Conservation (phyloP, 2,329 filamentous ascomycete species). For the Ophidiomyces ophidiicola region DNA sequence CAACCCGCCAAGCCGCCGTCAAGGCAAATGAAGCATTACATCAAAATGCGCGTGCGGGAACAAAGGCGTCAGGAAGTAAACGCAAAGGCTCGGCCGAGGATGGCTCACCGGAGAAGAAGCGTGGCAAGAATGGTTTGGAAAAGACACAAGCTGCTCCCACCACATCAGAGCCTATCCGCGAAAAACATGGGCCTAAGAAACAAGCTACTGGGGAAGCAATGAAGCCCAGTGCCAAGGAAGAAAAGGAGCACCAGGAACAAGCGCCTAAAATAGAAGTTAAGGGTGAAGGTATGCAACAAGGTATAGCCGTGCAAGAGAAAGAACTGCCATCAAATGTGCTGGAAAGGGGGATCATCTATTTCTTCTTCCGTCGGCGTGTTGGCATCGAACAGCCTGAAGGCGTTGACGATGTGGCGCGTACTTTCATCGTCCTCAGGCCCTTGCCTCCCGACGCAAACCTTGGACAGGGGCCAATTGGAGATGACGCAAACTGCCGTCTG, state of each 20-base stretch:
- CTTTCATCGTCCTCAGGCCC: conserved; percentile 67
- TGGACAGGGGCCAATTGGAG: conserved; percentile 45
- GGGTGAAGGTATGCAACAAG: not conserved
- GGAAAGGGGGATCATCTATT: conserved; percentile 84
- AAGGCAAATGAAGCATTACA: conserved; percentile 34
- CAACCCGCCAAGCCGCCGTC: conserved; percentile 32
- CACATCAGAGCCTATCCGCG: conserved; percentile 3
- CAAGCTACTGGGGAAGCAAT: conserved; percentile 13
- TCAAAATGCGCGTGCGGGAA: conserved; percentile 22
- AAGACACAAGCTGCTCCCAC: conserved; percentile 1
- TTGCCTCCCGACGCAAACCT: conserved; percentile 58
- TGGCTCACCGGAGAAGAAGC: conserved; percentile 25
- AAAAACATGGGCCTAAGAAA: conserved; percentile 8
- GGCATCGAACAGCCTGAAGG: conserved; percentile 56
- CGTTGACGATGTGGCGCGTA: conserved; percentile 62
- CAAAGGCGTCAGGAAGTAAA: conserved; percentile 25
- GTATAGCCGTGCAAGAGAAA: conserved; percentile 38
- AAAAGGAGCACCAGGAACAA: conserved; percentile 2
- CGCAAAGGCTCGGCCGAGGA: conserved; percentile 26
- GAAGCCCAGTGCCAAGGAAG: conserved; percentile 14
- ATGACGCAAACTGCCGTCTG: conserved; percentile 53
- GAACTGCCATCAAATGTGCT: conserved; percentile 51
- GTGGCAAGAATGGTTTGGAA: conserved; percentile 24
- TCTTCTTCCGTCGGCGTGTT: conserved; percentile 73
- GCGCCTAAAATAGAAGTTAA: conserved; percentile 11